Evolutionary conservation across 306 rosid species (phyloP).

Genomic region (Morella rubra): DNA sequence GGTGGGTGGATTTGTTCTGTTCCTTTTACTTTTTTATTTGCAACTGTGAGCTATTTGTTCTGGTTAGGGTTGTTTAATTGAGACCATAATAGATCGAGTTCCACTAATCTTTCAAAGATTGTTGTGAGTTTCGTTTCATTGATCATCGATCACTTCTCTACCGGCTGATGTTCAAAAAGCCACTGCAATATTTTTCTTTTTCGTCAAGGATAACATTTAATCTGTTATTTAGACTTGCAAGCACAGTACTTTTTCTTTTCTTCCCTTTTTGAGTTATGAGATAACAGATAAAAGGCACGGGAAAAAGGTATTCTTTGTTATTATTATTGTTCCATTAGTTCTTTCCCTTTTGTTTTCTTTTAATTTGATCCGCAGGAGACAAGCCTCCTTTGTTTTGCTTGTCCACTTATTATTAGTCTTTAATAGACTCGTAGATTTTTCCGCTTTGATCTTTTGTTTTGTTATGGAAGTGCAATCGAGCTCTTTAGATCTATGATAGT

Average conservation of each 20-base stretch:
- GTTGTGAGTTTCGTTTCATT: constrained; percentile 21
- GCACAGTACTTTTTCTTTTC: constrained; percentile 35
- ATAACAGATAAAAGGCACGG: constrained; percentile 16
- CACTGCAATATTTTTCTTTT: constrained; percentile 28
- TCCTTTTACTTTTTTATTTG: constrained; percentile 18
- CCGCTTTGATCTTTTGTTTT: neutral
- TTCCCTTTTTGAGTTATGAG: constrained; percentile 33
- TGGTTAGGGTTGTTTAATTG: constrained; percentile 36
- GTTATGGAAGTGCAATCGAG: neutral
- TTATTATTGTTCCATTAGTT: constrained; percentile 20
- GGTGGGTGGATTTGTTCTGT: constrained; percentile 49
- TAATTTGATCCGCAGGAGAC: constrained; percentile 10
- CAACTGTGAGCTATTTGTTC: constrained; percentile 31
- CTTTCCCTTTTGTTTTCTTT: constrained; percentile 12
- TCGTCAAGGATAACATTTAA: constrained; percentile 23
- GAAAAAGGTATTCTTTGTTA: constrained; percentile 27
- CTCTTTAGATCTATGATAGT: neutral
- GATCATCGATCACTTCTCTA: constrained; percentile 21
- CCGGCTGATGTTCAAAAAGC: constrained; percentile 26
- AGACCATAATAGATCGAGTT: constrained; percentile 41
- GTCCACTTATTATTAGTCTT: neutral
- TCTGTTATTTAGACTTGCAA: constrained; percentile 38
- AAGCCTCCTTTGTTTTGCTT: constrained; percentile 27
- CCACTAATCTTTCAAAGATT: constrained; percentile 17
- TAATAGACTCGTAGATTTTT: neutral